Base-by-base conservation (phyloP, 257 asterid genomes). In the Solanum gandarillasii region DNA sequence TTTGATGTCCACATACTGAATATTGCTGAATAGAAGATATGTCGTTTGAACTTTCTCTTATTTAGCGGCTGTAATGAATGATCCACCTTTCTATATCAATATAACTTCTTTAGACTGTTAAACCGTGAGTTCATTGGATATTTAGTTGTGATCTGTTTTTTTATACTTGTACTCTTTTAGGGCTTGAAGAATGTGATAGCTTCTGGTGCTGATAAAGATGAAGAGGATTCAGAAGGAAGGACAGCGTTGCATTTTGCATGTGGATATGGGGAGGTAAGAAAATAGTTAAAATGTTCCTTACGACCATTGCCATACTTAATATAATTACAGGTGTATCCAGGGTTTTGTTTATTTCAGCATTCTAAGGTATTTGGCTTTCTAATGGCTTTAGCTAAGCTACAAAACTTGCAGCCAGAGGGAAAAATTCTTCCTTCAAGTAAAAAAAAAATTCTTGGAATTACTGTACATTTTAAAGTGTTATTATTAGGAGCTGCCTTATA, bases 191-290 rank as follows among this genome's bases (percentile, higher is more conserved):
- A 76, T 36, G 99, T 96, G 83, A 90, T 97, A 29, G 94, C 98
- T 79, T 93, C 89, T 73, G 99, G 98, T 85, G 96, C 97, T 89
- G 96, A 97, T 89, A 94, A 96, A 92, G 98, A 97, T 83, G 99
- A 96, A 90, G 99, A 96, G 91, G 99, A 97, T 93, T 94, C 99
- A 3, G 99, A 95, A 92, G 99, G 98, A 90, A 95, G 99, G 92
- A 95, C 99, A 8, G 99, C 98, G 18, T 91, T 97, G 91, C 99
- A 96, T 93, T 95, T 97, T 92, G 96, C 99, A 27, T 96, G 99
- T 90, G 99, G 99, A 89, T 96, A 97, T 86, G 99, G 99, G 85
- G 98, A 97, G 99, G 99, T 97, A 94, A 81, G 29, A 29, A 81
- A 52, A 52, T 52, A 52, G 68, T 18, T 29, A 35, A 27, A 29